Base-by-base conservation (phyloP, 2,329 filamentous ascomycete genomes). In the Hypoxylon rubiginosum region DNA sequence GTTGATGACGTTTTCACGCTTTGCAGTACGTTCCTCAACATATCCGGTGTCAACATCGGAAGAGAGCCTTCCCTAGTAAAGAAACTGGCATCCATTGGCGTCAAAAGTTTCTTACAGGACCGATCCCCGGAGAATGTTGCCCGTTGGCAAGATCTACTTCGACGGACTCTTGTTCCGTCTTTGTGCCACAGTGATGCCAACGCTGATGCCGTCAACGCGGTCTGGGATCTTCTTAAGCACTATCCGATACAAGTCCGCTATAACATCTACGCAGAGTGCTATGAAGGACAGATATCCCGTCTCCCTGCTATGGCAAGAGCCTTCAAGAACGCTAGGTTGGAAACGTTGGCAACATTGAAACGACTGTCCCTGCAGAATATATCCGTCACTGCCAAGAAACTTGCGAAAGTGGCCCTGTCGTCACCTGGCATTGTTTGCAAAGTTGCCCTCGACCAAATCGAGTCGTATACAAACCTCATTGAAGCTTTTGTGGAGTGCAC, bases 401-500 rank as follows among this genome's bases (percentile, higher is more conserved):
- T 99, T 30, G 94, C 95, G 8, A 98, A 97, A 79, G 92, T 94
- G n/a, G 94, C 94, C 26, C 92, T 93, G 73, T 90, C 93, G 1
- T 96, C 93, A 46, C 97, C 96, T 1, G 95, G 95, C 26, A 87
- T 97, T 61, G 94, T 98, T 24, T 97, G 97, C 82, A 90, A 90
- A 73, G 92, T 95, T 61, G 93, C 94, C 6, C 88, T 99, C 62
- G 90, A 90, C 67, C 94, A 97, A 78, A 93, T 97, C 64, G 94
- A 99, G 79, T 91, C 92, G 0, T 99, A 99, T 77, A 92, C 92
- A 76, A 99, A 98, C 76, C 86, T 99, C 66, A 97, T 97, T 61
- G 93, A 97, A 67, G 93, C 93, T 4, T 93, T 99, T 66, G 94
- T 98, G 13, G 94, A 97, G 76, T 97, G 94, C 75, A 94, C 93